A percentile compares a stretch with the other conserved stretches of the same genome.
These are phyloP conservation scores for Pleodorina starrii DNA, from an alignment of 139 green algal species.

Conservation along the genomic window DNA sequence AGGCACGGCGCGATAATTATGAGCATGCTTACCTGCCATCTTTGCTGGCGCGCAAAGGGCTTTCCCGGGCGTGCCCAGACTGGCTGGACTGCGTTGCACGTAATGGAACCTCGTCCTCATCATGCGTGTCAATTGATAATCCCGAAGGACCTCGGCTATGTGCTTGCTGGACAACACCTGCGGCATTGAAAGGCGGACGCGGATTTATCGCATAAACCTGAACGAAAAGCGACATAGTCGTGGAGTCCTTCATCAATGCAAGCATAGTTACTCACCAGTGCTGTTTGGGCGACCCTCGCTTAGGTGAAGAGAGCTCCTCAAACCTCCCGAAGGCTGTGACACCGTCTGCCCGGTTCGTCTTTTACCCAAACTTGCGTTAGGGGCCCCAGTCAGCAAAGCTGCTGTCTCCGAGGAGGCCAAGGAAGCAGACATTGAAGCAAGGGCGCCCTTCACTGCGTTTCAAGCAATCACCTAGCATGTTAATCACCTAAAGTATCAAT, in stretches of 20 bases:
- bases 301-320: neutral
- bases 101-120: neutral
- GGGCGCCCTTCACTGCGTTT: neutral
- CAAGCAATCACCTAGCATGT: neutral
- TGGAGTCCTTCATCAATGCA: neutral
- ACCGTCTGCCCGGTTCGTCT: neutral
- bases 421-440: neutral
- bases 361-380: neutral
- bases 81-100: neutral
- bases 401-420: neutral
- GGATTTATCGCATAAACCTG: neutral
- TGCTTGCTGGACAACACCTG: neutral
- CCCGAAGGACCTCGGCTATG: neutral
- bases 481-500: neutral
- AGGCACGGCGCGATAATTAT: too few species aligned
- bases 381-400: neutral
- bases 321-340: neutral
- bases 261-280: neutral
- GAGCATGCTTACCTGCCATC: constrained; percentile 23
- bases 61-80: neutral
- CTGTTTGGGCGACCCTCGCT: constrained; percentile 4
- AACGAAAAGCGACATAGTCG: too few species aligned
- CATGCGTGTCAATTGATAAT: neutral
- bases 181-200: neutral
- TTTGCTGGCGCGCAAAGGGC: neutral